Conservation (phyloP, 139 green algal species). For the Tetradesmus obliquus region DNA sequence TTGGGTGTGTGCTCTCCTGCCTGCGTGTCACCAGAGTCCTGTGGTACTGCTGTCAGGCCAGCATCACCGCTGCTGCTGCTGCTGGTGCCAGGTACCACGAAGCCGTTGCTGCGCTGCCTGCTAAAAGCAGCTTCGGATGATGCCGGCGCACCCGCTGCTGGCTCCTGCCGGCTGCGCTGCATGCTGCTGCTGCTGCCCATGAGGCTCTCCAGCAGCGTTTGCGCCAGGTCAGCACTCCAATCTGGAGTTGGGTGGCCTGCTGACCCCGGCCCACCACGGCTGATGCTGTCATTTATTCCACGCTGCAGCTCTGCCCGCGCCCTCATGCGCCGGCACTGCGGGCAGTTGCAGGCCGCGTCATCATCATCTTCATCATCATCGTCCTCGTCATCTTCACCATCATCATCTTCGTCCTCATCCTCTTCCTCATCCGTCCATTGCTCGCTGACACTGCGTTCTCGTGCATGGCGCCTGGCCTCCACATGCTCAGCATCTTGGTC, state of each 20-base stretch:
- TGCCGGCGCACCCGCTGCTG: background rate
- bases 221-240: background rate
- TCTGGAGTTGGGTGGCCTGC: too few species aligned
- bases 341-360: background rate
- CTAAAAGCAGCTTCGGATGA: background rate
- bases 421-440: background rate
- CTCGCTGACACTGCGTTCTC: background rate
- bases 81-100: constrained; percentile 9
- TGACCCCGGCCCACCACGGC: background rate
- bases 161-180: background rate
- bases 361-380: background rate
- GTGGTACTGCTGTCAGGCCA: background rate
- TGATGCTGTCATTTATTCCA: background rate
- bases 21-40: too few species aligned
- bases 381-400: background rate
- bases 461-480: background rate
- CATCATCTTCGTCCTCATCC: background rate
- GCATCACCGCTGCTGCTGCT: background rate
- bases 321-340: background rate
- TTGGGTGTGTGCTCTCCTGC: background rate
- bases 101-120: constrained; percentile 24
- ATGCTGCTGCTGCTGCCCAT: background rate
- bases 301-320: background rate
- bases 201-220: background rate
- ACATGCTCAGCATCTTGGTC: background rate